Percentiles rank a stretch among this genome's conserved stretches.
Evolutionary conservation across 768 basidiomycete species (phyloP).

Genomic region (Rubroboletus satanas): DNA sequence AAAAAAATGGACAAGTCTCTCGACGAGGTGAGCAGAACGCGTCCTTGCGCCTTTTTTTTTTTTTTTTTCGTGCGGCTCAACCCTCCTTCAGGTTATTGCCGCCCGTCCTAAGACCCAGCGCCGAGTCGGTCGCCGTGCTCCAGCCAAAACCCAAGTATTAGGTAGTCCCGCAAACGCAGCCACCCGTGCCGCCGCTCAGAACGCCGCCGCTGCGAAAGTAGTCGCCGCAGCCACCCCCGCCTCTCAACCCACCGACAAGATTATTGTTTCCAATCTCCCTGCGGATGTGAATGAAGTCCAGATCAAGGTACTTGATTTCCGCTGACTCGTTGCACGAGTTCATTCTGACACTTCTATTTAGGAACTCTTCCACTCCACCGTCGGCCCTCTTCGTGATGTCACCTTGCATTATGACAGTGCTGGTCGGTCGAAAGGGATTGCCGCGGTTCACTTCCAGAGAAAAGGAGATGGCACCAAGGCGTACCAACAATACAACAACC

Average conservation of each 20-base stretch:
- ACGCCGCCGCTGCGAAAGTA: slow-evolving; percentile 39
- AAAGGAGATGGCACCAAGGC: slow-evolving; percentile 92
- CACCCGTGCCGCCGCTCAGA: slow-evolving; percentile 50
- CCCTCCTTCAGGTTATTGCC: slow-evolving; percentile 56
- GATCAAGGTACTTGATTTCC: slow-evolving; percentile 66
- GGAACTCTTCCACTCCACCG: slow-evolving; percentile 91
- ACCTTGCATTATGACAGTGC: slow-evolving; percentile 79
- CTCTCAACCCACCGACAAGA: slow-evolving; percentile 64
- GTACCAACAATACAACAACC: slow-evolving; percentile 92
- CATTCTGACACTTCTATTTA: slow-evolving; percentile 32
- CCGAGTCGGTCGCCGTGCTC: slow-evolving; percentile 40
- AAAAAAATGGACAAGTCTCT: slow-evolving; percentile 76
- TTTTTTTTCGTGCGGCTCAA: slow-evolving; percentile 8
- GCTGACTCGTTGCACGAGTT: background rate
- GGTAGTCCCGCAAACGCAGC: slow-evolving; percentile 51
- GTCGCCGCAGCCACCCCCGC: slow-evolving; percentile 40
- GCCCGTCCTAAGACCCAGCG: slow-evolving; percentile 47
- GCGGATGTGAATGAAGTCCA: slow-evolving; percentile 89
- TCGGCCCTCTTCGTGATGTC: slow-evolving; percentile 82
- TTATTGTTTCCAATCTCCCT: slow-evolving; percentile 94
- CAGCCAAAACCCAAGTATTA: slow-evolving; percentile 57
- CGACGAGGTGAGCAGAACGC: slow-evolving; percentile 59
- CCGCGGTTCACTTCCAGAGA: slow-evolving; percentile 78
- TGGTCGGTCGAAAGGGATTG: slow-evolving; percentile 89
- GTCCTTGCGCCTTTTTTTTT: background rate